phyloP scores from a whole-genome alignment of 352 stramenopile genomes.

The Phytophthora colocasiae region DNA sequence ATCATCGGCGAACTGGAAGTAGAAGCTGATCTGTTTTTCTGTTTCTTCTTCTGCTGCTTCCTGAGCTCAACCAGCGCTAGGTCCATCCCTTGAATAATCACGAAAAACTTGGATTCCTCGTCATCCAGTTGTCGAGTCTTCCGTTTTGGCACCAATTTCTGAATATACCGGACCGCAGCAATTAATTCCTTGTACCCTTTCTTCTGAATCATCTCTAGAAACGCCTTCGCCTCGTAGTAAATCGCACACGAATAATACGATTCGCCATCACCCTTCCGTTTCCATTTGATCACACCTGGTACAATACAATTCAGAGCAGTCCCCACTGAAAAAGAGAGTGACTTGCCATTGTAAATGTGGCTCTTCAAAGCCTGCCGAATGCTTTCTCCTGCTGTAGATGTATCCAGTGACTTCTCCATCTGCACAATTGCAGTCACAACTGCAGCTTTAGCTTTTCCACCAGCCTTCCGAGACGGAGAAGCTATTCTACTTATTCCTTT shows the following conservation, averaged over 20 bases:
- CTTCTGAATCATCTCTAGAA: constrained; percentile 48
- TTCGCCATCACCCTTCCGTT: constrained; percentile 22
- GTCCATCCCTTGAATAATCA: constrained; percentile 74
- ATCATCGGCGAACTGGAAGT: constrained; percentile 17
- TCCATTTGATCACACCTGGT: constrained; percentile 47
- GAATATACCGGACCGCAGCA: constrained; percentile 37
- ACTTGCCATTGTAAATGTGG: constrained; percentile 69
- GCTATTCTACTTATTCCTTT: not conserved
- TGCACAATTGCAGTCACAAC: constrained; percentile 39
- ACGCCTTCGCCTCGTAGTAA: constrained; percentile 51
- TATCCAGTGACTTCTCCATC: constrained; percentile 52
- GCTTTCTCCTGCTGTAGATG: constrained; percentile 40
- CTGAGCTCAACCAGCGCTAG: constrained; percentile 57
- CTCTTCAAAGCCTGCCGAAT: constrained; percentile 52
- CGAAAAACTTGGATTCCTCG: constrained; percentile 44
- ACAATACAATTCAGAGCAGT: constrained; percentile 40
- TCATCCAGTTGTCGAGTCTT: constrained; percentile 4
- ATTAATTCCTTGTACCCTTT: constrained; percentile 50
- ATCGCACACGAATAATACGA: constrained; percentile 39
- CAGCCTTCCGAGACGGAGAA: not conserved
- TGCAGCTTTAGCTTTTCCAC: constrained; percentile 1
- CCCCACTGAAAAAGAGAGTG: constrained; percentile 44
- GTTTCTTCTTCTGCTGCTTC: constrained; percentile 49
- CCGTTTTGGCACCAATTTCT: constrained; percentile 23
- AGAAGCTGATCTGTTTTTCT: constrained; percentile 16